Base-by-base conservation (phyloP, 768 basidiomycete species). In the Boletales sp. region DNA sequence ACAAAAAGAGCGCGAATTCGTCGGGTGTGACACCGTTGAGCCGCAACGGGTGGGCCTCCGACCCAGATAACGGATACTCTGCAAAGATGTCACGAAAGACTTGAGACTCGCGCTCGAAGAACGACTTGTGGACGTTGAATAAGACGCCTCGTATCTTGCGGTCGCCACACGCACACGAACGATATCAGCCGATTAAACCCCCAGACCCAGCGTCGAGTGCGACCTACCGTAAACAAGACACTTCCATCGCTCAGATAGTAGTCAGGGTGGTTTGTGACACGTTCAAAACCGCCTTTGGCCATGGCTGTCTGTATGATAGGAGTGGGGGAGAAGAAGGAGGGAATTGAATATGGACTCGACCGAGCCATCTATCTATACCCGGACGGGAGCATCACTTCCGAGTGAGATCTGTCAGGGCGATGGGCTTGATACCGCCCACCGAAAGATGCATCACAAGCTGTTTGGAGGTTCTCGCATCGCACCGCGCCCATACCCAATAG, bases 21-120 rank as follows among this genome's bases (percentile, higher is more conserved):
- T 69, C 62, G 0, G 71, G 60, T 2, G 65, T 66, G 1, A 73
- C 70, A 12, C 73, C 65, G 12, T 73, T 64, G 5, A 86, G 65
- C 1, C 71, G 64, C n/a, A 80, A 71, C 0, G 81, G 74, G 14
- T 61, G 67, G 0, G 56, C 63, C 15, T 79, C 78, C 0, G 59
- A 60, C 9, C 60, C 63, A 0, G 69, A 62, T 0, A 69, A 77
- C 0, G 60, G 61, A 0, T 56, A 58, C 0, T 58, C 61, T 1
- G 57, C 58, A 2, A 80, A 64, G 27, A 69, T 57, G 0, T 60
- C 55, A 1, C 59, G 59, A 58, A 85, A 84, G 17, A 66, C 63
- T 0, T 55, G 31, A 0, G 83, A 86, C 40, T 87, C 83, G 0
- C 84, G 70, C 12, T 73, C 72, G 19, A 87, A 82, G 35, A 84